Conservation (phyloP, 208 protist genomes). For the Porcisia deanei region DNA sequence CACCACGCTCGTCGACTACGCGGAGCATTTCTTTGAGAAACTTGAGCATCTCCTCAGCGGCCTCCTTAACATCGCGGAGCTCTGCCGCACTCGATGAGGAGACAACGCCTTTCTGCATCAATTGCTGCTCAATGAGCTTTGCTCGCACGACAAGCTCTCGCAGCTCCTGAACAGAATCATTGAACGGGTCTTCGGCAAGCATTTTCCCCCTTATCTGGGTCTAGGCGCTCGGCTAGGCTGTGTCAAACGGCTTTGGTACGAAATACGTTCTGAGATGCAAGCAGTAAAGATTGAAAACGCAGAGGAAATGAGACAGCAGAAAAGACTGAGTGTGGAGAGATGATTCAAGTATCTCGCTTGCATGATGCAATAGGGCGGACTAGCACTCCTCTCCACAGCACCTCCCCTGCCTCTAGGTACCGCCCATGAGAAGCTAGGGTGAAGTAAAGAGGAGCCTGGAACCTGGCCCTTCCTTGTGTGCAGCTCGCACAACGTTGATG, state of each 20-base stretch:
- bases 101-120: constrained; percentile 62
- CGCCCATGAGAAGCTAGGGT: background rate
- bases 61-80: constrained; percentile 38
- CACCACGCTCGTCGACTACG: constrained; percentile 65
- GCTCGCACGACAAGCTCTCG: constrained; percentile 49
- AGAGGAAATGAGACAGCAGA: background rate
- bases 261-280: background rate
- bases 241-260: background rate
- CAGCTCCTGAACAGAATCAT: constrained; percentile 72
- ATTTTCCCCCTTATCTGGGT: constrained; percentile 14
- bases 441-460: background rate
- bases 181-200: constrained; percentile 62
- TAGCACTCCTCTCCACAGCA: background rate
- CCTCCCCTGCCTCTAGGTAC: background rate
- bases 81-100: constrained; percentile 37
- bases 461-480: background rate
- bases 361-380: background rate
- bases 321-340: background rate
- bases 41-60: constrained; percentile 54
- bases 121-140: constrained; percentile 51
- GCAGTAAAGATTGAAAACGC: background rate
- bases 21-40: constrained; percentile 60
- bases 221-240: background rate
- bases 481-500: background rate
- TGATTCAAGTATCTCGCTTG: background rate